phyloP scores from a whole-genome alignment of 2,329 filamentous ascomycete genomes.

The Aaosphaeria arxii region DNA sequence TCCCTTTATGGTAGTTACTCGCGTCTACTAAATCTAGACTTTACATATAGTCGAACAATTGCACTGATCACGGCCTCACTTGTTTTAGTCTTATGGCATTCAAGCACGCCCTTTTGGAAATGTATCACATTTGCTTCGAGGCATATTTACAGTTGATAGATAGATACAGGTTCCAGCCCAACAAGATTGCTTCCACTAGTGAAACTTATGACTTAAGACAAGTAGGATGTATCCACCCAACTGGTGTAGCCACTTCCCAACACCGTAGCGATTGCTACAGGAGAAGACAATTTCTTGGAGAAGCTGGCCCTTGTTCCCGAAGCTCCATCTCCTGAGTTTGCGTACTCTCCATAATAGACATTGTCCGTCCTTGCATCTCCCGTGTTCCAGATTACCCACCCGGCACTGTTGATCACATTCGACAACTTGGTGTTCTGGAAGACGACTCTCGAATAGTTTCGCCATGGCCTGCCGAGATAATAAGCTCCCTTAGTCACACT shows the following conservation, averaged over 20 bases:
- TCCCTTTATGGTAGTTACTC: too few relatives aligned
- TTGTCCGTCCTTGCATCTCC: constrained; percentile 49
- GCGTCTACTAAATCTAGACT: too few relatives aligned
- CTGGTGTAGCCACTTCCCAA: constrained; percentile 38
- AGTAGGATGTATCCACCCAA: constrained; percentile 31
- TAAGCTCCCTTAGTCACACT: constrained; percentile 39
- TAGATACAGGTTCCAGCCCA: too few relatives aligned
- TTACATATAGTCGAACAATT: too few relatives aligned
- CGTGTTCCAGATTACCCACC: constrained; percentile 57
- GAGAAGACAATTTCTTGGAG: constrained; percentile 36
- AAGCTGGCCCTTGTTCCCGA: constrained; percentile 53
- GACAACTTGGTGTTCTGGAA: constrained; percentile 53
- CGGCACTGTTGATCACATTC: constrained; percentile 56
- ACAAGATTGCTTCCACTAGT: too few relatives aligned
- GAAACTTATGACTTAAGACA: constrained; percentile 7
- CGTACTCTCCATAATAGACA: constrained; percentile 58
- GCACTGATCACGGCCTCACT: too few relatives aligned
- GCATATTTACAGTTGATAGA: too few relatives aligned
- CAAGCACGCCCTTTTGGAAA: too few relatives aligned
- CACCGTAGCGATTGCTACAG: constrained; percentile 45
- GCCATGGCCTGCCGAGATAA: constrained; percentile 55
- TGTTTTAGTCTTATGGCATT: too few relatives aligned
- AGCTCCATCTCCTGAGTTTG: constrained; percentile 57
- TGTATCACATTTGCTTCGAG: too few relatives aligned
- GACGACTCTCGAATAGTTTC: constrained; percentile 49